Evolutionary conservation across 2,329 filamentous ascomycete genomes (phyloP).

Genomic region (Pezicula rhizophila): DNA sequence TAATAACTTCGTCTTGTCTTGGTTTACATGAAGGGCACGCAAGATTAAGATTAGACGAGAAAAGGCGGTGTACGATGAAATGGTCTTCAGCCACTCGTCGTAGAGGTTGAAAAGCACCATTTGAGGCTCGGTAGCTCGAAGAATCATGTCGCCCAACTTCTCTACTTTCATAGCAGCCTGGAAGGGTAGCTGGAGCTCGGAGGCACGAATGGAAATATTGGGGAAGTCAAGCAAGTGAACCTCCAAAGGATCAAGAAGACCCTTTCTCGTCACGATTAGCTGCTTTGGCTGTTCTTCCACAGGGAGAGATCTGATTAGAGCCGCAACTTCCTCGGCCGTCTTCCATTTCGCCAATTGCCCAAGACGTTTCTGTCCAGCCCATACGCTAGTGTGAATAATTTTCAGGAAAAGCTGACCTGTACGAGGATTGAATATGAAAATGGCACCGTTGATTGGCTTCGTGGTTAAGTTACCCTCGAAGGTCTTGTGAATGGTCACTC

Average conservation of each 20-base stretch:
- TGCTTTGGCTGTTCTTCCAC: slow-evolving; percentile 99
- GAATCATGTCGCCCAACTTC: slow-evolving; percentile 97
- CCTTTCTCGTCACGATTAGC: slow-evolving; percentile 95
- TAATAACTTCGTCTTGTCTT: slow-evolving; percentile 95
- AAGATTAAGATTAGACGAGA: slow-evolving; percentile 90
- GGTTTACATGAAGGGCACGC: slow-evolving; percentile 92
- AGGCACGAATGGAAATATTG: slow-evolving; percentile 97
- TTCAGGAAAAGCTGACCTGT: slow-evolving; percentile 97
- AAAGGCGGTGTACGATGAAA: slow-evolving; percentile 97
- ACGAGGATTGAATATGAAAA: slow-evolving; percentile 99
- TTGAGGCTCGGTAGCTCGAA: slow-evolving; percentile 96
- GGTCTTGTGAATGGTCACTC: slow-evolving; percentile 99
- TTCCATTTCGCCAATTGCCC: slow-evolving; percentile 99
- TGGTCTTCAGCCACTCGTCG: slow-evolving; percentile 97
- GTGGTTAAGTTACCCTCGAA: slow-evolving; percentile 99
- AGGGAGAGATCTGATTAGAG: slow-evolving; percentile 87
- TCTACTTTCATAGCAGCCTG: slow-evolving; percentile 99
- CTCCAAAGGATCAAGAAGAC: slow-evolving; percentile 91
- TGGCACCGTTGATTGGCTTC: slow-evolving; percentile 98
- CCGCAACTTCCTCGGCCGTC: slow-evolving; percentile 98
- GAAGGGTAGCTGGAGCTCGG: slow-evolving; percentile 94
- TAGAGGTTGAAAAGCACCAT: slow-evolving; percentile 99
- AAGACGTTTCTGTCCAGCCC: slow-evolving; percentile 98
- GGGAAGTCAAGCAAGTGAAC: slow-evolving; percentile 97
- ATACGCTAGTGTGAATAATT: slow-evolving; percentile 98